These are phyloP conservation scores for Starmera dryadoides DNA, from an alignment of 805 yeast species.

Conservation along the genomic window DNA sequence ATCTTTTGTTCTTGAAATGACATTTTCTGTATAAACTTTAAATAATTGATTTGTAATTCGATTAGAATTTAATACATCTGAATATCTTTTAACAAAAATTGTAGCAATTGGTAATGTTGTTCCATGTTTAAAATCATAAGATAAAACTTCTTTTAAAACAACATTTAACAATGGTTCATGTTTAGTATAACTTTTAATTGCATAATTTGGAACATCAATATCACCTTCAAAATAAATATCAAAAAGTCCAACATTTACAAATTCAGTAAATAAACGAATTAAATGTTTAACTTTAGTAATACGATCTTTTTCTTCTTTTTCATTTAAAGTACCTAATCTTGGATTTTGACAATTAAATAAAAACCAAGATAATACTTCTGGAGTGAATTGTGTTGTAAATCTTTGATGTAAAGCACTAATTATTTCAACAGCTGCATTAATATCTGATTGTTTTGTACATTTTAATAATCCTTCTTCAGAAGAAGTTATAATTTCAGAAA, in stretches of 20 bases:
- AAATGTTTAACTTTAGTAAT: conserved; percentile 37
- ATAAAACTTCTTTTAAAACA: conserved; percentile 37
- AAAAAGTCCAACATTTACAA: conserved; percentile 51
- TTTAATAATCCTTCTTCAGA: conserved; percentile 54
- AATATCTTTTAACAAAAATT: conserved; percentile 43
- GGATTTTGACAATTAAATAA: conserved; percentile 33
- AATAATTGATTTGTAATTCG: conserved; percentile 26
- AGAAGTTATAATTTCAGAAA: conserved; percentile 61
- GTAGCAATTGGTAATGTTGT: conserved; percentile 31
- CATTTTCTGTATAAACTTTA: conserved; percentile 34
- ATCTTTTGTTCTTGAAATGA: conserved; percentile 28
- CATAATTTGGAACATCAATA: conserved; percentile 36
- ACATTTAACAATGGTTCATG: conserved; percentile 34
- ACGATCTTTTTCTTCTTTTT: conserved; percentile 38
- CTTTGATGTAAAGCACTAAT: conserved; percentile 73
- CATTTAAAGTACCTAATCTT: conserved; percentile 11
- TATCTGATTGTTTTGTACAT: conserved; percentile 47
- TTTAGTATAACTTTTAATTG: conserved; percentile 22
- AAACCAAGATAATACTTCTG: conserved; percentile 34
- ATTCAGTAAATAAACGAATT: conserved; percentile 48
- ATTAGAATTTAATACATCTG: conserved; percentile 23
- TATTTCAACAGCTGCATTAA: conserved; percentile 57
- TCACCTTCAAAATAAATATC: conserved; percentile 33
- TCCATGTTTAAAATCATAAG: conserved; percentile 30
- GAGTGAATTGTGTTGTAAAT: conserved; percentile 48